Conservation (phyloP, 164 flowering plant genomes). For the Saururus chinensis region DNA sequence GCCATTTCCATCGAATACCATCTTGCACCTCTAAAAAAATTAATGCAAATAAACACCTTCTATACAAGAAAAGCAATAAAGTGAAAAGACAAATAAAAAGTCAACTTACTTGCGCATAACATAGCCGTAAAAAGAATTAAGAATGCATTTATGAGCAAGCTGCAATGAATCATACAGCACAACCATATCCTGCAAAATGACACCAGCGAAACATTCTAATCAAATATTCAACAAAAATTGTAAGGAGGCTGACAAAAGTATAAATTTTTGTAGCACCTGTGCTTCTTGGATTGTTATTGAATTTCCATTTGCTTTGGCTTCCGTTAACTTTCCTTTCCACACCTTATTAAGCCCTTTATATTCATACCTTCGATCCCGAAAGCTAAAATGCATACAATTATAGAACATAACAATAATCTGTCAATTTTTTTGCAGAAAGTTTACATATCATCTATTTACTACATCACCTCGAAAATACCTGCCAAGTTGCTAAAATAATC, state of each 20-base stretch:
- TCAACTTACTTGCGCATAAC: conserved; percentile 98
- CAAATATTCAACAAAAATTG: not conserved
- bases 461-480: not conserved
- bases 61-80: conserved; percentile 2
- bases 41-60: conserved; percentile 5
- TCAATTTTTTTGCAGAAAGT: not conserved
- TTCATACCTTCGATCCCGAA: conserved; percentile 98
- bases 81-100: not conserved
- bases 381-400: conserved; percentile 33
- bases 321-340: conserved; percentile 91
- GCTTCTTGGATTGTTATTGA: conserved; percentile 92
- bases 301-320: conserved; percentile 90
- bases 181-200: conserved; percentile 82
- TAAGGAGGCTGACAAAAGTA: not conserved
- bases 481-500: too few relatives aligned
- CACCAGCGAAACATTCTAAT: not conserved
- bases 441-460: not conserved
- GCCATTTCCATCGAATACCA: conserved; percentile 99
- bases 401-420: not conserved
- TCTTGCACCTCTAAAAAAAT: conserved; percentile 78
- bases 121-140: conserved; percentile 98
- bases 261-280: conserved; percentile 35
- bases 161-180: conserved; percentile 95
- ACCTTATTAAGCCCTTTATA: conserved; percentile 96
- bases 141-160: conserved; percentile 98